Evolutionary conservation across 306 rosid genomes (phyloP).

Genomic region (Cucumis hystrix): DNA sequence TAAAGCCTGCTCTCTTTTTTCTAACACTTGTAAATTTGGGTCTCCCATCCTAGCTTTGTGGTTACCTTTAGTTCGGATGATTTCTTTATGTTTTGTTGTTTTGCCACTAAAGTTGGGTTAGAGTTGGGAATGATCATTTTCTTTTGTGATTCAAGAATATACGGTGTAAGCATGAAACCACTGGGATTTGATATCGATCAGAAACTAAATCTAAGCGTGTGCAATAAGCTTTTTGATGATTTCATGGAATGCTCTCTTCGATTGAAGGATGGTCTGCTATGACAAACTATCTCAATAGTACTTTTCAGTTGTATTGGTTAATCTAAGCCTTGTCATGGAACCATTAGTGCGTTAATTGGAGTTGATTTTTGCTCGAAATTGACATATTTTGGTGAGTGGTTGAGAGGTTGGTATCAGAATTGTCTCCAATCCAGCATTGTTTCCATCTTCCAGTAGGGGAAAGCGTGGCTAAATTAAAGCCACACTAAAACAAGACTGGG

Average conservation of each 20-base stretch:
- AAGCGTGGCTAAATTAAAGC: not conserved
- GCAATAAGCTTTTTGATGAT: not conserved
- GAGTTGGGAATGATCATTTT: not conserved
- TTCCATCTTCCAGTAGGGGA: not conserved
- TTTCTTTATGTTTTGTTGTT: not conserved
- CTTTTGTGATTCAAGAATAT: not conserved
- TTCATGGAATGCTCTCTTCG: not conserved
- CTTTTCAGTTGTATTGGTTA: not conserved
- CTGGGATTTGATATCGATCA: not conserved
- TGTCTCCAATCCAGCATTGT: not conserved
- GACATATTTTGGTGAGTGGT: not conserved
- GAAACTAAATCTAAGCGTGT: not conserved
- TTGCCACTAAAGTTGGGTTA: not conserved
- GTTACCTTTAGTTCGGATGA: not conserved
- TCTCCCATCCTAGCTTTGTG: not conserved
- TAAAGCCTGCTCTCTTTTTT: not conserved
- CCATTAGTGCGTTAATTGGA: not conserved
- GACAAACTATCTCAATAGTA: not conserved
- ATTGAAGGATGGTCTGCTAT: not conserved
- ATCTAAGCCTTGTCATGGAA: not conserved
- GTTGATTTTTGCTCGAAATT: not conserved
- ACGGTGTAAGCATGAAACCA: not conserved
- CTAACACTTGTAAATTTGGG: not conserved
- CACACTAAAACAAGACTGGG: not conserved
- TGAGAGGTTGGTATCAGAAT: not conserved